These are phyloP conservation scores for Polychytrium aggregatum DNA, from an alignment of 192 early-diverging fungal genomes.

Conservation along the genomic window DNA sequence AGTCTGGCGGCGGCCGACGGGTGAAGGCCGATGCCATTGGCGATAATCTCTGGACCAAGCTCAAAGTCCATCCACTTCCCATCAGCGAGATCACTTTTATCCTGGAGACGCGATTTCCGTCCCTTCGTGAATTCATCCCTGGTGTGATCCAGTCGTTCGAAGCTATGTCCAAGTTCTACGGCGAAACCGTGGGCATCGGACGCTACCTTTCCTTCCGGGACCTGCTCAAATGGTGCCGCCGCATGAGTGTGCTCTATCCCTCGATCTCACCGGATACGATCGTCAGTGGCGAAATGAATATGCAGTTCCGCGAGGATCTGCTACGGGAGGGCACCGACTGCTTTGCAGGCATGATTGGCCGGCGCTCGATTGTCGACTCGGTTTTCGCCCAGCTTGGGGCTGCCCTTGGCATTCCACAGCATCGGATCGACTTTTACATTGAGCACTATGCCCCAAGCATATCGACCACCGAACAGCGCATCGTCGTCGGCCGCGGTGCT, in stretches of 20 bases:
- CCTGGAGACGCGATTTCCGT: slow-evolving; percentile 39
- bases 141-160: slow-evolving; percentile 14
- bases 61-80: slow-evolving; percentile 53
- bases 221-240: slow-evolving; percentile 81
- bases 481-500: slow-evolving; percentile 29
- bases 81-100: slow-evolving; percentile 55
- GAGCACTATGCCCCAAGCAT: slow-evolving; percentile 58
- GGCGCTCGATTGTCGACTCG: slow-evolving; percentile 48
- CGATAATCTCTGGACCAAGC: slow-evolving; percentile 61
- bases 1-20: neutral
- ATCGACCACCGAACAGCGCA: slow-evolving; percentile 6
- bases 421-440: slow-evolving; percentile 58
- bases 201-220: slow-evolving; percentile 70
- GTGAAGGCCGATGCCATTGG: slow-evolving; percentile 3
- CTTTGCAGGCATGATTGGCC: slow-evolving; percentile 71
- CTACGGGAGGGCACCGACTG: slow-evolving; percentile 82
- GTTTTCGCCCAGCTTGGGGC: slow-evolving; percentile 55
- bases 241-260: slow-evolving; percentile 39
- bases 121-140: slow-evolving; percentile 18
- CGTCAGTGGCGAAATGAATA: slow-evolving; percentile 2
- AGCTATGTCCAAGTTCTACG: slow-evolving; percentile 7
- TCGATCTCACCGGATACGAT: neutral
- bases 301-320: slow-evolving; percentile 45
- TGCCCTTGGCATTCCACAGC: slow-evolving; percentile 51
- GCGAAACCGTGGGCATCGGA: slow-evolving; percentile 11